A percentile compares a stretch with the other conserved stretches of the same genome.
These are phyloP conservation scores for Globisporangium middletonii DNA, from an alignment of 352 stramenopile genomes.

Conservation along the genomic window DNA sequence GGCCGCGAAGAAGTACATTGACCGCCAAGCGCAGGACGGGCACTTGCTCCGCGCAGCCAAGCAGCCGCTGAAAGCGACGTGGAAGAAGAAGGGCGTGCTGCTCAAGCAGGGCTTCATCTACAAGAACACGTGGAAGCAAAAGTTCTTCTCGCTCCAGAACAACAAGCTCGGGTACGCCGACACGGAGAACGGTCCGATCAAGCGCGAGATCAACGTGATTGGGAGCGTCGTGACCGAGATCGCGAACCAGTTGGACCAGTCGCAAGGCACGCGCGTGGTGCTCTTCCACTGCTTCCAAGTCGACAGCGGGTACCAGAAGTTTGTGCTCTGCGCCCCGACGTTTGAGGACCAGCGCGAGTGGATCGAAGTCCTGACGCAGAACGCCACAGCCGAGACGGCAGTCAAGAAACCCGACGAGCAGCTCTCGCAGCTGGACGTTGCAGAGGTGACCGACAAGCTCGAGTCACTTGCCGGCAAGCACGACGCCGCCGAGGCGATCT, in stretches of 20 bases:
- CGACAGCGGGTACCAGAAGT: constrained; percentile 79
- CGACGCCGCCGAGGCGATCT: constrained; percentile 54
- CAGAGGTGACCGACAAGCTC: constrained; percentile 70
- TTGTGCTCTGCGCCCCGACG: constrained; percentile 74
- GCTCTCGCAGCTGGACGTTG: constrained; percentile 63
- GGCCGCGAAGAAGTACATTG: constrained; percentile 82
- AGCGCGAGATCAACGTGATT: constrained; percentile 86
- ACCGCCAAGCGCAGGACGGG: constrained; percentile 54
- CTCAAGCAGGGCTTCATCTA: constrained; percentile 89
- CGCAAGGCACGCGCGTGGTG: constrained; percentile 76
- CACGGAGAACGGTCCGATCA: constrained; percentile 73
- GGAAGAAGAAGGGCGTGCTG: constrained; percentile 87
- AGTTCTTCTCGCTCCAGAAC: constrained; percentile 84
- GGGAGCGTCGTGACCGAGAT: constrained; percentile 74
- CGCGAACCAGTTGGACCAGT: constrained; percentile 85
- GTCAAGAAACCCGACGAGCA: constrained; percentile 72
- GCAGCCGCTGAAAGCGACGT: constrained; percentile 67
- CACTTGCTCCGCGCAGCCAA: constrained; percentile 47
- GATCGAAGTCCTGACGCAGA: constrained; percentile 85
- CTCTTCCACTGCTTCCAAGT: constrained; percentile 85
- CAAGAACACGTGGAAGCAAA: constrained; percentile 88
- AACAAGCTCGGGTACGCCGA: constrained; percentile 84
- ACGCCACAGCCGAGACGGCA: constrained; percentile 75
- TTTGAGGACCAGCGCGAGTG: constrained; percentile 87
- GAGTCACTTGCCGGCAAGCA: constrained; percentile 79